Evolutionary conservation across 139 green algal genomes (phyloP).

Genomic region (Tetraselmis chui): DNA sequence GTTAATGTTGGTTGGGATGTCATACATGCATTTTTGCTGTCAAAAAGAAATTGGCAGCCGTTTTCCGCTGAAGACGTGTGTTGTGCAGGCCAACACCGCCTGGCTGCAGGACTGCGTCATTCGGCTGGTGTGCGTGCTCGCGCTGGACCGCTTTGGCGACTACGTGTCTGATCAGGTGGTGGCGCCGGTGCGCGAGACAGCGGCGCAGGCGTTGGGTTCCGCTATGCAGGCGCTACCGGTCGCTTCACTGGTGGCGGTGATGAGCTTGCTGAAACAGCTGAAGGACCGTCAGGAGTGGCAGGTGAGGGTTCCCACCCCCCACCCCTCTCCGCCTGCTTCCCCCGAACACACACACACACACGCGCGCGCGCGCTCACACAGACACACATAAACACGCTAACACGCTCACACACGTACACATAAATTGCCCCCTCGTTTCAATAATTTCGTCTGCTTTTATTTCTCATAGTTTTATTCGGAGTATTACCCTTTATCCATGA

Average conservation of each 20-base stretch:
- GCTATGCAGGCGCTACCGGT: conserved; percentile 32
- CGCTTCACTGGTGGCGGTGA: conserved; percentile 16
- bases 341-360: too few species aligned
- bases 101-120: conserved; percentile 79
- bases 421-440: too few species aligned
- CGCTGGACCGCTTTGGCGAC: conserved; percentile 91
- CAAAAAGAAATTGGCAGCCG: too few species aligned
- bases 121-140: conserved; percentile 83
- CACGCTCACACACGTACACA: too few species aligned
- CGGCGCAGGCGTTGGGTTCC: conserved; percentile 83
- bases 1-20: too few species aligned
- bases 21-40: too few species aligned
- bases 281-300: conserved; percentile 5
- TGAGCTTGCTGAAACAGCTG: conserved; percentile 55
- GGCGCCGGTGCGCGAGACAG: conserved; percentile 88
- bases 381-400: too few species aligned
- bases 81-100: conserved; percentile 39
- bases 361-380: too few species aligned
- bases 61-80: conserved; percentile 33
- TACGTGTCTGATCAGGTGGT: conserved; percentile 89
- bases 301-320: not conserved
- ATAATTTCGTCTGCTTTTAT: too few species aligned
- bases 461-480: too few species aligned
- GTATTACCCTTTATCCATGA: too few species aligned
- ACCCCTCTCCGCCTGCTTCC: not conserved